phyloP scores from a whole-genome alignment of 192 early-diverging fungal genomes.

The Coemansia sp. region DNA sequence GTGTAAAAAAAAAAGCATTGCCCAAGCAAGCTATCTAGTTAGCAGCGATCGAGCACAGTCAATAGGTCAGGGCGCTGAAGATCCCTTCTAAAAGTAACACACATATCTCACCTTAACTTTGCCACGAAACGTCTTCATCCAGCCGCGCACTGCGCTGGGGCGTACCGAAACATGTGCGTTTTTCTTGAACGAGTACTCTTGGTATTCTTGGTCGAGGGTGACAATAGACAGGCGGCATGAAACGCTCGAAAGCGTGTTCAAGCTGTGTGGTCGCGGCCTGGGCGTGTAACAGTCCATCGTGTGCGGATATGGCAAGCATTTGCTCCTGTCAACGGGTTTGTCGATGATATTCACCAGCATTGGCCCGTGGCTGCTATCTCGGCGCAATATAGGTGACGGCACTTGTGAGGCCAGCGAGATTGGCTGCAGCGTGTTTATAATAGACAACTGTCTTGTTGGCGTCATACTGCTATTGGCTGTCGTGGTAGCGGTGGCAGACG shows the following conservation, averaged over 20 bases:
- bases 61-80: background rate
- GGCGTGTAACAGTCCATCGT: conserved; percentile 39
- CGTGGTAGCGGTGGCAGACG: background rate
- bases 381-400: conserved; percentile 24
- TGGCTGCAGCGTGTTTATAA: background rate
- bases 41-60: background rate
- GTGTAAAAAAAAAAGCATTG: background rate
- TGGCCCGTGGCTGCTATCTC: conserved; percentile 27
- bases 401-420: background rate
- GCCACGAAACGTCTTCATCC: conserved; percentile 41
- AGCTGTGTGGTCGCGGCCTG: conserved; percentile 36
- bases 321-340: conserved; percentile 16
- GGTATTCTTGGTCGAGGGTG: conserved; percentile 41
- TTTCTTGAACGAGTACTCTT: conserved; percentile 48
- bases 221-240: conserved; percentile 53
- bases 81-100: background rate
- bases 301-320: conserved; percentile 43
- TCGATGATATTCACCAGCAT: conserved; percentile 21
- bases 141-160: conserved; percentile 49
- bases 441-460: background rate
- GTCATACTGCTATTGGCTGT: background rate
- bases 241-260: conserved; percentile 20
- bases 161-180: conserved; percentile 31
- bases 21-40: background rate
- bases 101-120: conserved; percentile 45